Conservation (phyloP, 768 basidiomycete genomes). For the Kwoniella dendrophila region DNA sequence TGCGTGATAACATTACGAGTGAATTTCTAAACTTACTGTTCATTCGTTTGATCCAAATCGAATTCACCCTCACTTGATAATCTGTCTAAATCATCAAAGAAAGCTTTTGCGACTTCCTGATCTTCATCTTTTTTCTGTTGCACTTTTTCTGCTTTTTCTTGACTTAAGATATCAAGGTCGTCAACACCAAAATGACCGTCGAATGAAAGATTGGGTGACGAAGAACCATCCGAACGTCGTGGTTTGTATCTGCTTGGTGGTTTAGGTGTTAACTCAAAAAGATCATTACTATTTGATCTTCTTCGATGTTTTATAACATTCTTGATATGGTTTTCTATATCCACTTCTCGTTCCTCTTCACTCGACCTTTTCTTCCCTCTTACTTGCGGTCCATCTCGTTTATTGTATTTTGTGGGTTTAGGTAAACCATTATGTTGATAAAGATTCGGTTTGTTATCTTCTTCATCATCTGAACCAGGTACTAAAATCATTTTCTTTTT, state of each 20-base stretch:
- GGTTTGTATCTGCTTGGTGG: no score
- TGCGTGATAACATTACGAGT: no score
- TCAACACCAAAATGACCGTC: no score
- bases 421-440: no score
- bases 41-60: neutral
- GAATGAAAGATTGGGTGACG: no score
- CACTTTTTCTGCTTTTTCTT: no score
- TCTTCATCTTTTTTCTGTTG: no score
- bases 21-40: constrained; percentile 3
- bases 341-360: neutral
- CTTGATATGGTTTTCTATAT: neutral
- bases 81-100: constrained; percentile 14
- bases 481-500: neutral
- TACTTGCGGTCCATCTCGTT: neutral
- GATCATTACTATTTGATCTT: no score
- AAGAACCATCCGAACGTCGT: no score
- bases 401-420: neutral
- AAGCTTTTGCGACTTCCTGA: neutral
- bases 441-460: no score
- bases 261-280: no score
- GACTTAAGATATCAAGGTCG: no score
- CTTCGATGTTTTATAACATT: neutral
- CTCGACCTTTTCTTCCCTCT: constrained; percentile 1
- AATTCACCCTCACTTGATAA: constrained; percentile 3
- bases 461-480: neutral